phyloP scores from a whole-genome alignment of 1,284 basidiomycete species.

The Moniliophthora roreri region DNA sequence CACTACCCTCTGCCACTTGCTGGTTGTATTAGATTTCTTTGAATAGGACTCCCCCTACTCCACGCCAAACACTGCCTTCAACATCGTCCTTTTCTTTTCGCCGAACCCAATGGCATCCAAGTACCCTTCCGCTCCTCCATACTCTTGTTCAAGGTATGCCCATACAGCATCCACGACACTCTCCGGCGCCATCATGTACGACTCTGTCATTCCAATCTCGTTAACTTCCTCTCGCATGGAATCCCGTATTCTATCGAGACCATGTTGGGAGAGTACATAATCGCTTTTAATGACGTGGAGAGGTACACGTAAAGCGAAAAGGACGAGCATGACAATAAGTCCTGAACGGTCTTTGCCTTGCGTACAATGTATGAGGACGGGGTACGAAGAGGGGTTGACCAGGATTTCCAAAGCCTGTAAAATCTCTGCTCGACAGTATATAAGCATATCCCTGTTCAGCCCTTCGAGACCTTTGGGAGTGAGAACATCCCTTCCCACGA shows the following conservation, averaged over 20 bases:
- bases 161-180: slow-evolving; percentile 18
- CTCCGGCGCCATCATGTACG: slow-evolving; percentile 17
- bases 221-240: slow-evolving; percentile 20
- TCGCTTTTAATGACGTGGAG: slow-evolving; percentile 16
- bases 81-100: slow-evolving; percentile 11
- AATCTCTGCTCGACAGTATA: slow-evolving; percentile 19
- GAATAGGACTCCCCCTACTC: too few species aligned
- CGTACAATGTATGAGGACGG: slow-evolving; percentile 20
- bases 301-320: slow-evolving; percentile 14
- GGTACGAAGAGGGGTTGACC: slow-evolving; percentile 15
- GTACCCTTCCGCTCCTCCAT: slow-evolving; percentile 16
- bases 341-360: slow-evolving; percentile 23
- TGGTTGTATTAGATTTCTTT: too few species aligned
- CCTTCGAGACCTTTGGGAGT: slow-evolving; percentile 17
- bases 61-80: slow-evolving; percentile 10
- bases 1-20: too few species aligned
- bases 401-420: slow-evolving; percentile 17
- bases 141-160: slow-evolving; percentile 12
- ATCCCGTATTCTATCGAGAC: slow-evolving; percentile 14
- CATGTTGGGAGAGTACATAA: slow-evolving; percentile 18
- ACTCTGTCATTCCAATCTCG: slow-evolving; percentile 19
- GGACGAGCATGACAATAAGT: slow-evolving; percentile 14
- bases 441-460: slow-evolving; percentile 18
- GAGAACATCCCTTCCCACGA: slow-evolving; percentile 18
- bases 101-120: slow-evolving; percentile 18